Percentiles rank a stretch among this genome's conserved stretches.
Evolutionary conservation across 768 basidiomycete genomes (phyloP).

Genomic region (Mrakia hoshinonis): DNA sequence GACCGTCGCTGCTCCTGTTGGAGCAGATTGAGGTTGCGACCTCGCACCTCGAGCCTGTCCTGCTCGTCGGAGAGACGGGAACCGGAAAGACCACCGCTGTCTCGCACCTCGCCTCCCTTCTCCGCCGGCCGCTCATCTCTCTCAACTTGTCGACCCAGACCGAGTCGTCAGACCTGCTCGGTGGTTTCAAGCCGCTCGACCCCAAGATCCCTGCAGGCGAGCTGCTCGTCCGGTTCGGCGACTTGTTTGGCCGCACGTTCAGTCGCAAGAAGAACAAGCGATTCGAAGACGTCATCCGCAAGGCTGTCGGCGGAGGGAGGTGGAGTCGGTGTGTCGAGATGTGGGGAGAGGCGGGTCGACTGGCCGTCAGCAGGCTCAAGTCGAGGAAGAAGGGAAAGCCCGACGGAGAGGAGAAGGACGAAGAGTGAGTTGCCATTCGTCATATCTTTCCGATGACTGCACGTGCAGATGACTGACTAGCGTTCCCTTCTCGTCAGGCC

Average conservation of each 20-base stretch:
- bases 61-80: slow-evolving; percentile 96
- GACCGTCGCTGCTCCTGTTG: slow-evolving; percentile 68
- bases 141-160: slow-evolving; percentile 95
- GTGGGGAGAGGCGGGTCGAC: slow-evolving; percentile 51
- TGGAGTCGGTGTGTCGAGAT: slow-evolving; percentile 50
- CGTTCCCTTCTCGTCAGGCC: background rate
- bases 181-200: slow-evolving; percentile 94
- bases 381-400: slow-evolving; percentile 12
- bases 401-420: slow-evolving; percentile 17
- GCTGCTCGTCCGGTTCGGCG: slow-evolving; percentile 48
- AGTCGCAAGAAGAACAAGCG: slow-evolving; percentile 25
- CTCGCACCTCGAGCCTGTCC: slow-evolving; percentile 65
- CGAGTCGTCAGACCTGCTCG: slow-evolving; percentile 84
- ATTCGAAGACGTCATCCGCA: slow-evolving; percentile 27
- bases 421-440: slow-evolving; percentile 21
- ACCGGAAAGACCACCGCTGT: slow-evolving; percentile 94
- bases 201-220: slow-evolving; percentile 64
- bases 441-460: background rate
- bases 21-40: slow-evolving; percentile 70
- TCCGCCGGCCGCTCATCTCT: slow-evolving; percentile 67
- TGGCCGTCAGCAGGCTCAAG: slow-evolving; percentile 35
- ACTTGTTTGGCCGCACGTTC: slow-evolving; percentile 28
- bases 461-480: no score
- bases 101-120: slow-evolving; percentile 71
- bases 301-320: slow-evolving; percentile 25